phyloP scores from a whole-genome alignment of 2,329 filamentous ascomycete genomes.

The Neophaeococcomyces mojaviensis region DNA sequence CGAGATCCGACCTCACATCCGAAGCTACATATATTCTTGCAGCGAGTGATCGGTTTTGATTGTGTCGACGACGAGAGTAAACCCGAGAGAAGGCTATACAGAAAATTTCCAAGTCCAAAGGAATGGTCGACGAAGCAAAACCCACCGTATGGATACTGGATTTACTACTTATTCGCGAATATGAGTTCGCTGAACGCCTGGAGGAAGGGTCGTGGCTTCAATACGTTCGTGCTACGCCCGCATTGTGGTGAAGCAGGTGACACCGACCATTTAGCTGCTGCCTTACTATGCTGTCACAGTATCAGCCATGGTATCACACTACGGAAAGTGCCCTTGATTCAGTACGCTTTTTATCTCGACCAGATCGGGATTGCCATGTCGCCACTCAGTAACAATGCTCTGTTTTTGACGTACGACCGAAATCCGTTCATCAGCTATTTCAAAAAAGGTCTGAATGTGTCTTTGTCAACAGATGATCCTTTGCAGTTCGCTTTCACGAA shows the following conservation, averaged over 20 bases:
- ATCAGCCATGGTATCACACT: constrained; percentile 92
- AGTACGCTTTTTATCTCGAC: constrained; percentile 96
- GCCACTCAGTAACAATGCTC: constrained; percentile 93
- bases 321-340: constrained; percentile 85
- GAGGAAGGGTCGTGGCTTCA: constrained; percentile 87
- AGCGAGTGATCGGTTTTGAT: constrained; percentile 93
- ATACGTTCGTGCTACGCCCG: constrained; percentile 84
- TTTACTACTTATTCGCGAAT: constrained; percentile 94
- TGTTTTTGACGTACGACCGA: constrained; percentile 92
- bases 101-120: constrained; percentile 85
- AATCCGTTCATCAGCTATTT: constrained; percentile 97
- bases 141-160: constrained; percentile 97
- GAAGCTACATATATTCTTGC: constrained; percentile 88
- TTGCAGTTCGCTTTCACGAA: constrained; percentile 98
- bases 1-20: constrained; percentile 77
- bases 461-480: constrained; percentile 90
- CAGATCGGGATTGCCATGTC: constrained; percentile 99
- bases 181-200: constrained; percentile 86
- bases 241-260: constrained; percentile 97
- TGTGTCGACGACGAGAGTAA: constrained; percentile 99
- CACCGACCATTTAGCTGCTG: constrained; percentile 88
- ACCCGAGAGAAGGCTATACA: constrained; percentile 83
- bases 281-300: constrained; percentile 86
- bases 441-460: constrained; percentile 87
- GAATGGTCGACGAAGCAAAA: constrained; percentile 91